Evolutionary conservation across 2,329 filamentous ascomycete species (phyloP), one percentile per base, ranked within the genome.

Genomic region (Diaporthe capsici): DNA sequence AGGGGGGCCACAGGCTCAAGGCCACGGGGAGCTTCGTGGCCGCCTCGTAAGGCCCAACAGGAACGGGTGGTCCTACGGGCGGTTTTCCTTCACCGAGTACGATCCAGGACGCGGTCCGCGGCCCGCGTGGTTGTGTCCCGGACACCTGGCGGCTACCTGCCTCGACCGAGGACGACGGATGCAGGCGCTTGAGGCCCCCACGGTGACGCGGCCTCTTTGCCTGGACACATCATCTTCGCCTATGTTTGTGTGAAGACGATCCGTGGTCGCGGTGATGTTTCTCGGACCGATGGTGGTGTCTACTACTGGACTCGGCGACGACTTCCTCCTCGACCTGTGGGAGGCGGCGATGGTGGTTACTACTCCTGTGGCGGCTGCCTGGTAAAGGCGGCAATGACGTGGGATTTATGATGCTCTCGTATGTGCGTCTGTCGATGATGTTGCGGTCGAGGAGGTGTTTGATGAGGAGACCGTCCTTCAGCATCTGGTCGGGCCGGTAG

Each of bases 391-490:
- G 73, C 37, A 65, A 10, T 7, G 13, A 25, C 13, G 7, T 6
- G 5, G 72, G 75, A 4, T 17, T 55, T 17, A 73, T 0, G 34
- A 73, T 65, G 10, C n/a, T 55, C 1, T 68, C 20, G 37, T 72
- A 75, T 13, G 34, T 55, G 49, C 39, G 39, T 3, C 57, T 31
- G 47, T 68, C 55, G 44, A 89, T 82, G 31, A 85, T 51, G 0
- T 77, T 60, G 2, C 81, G 63, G 0, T 77, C 22, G 22, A 78
- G 44, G 70, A 88, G 55, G 78, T 89, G 84, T 9, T 84, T 76
- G 22, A 88, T 77, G 34, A 89, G 78, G 42, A 76, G 78, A 63
- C 84, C 86, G 73, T 90, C 88, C 3, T 83, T 85, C 2, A 85
- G 81, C 68, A 82, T 82, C 5, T 83, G 25, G 0, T 76, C 39